Conservation (phyloP, 1,284 basidiomycete species). For the Anthracocystis setariae region DNA sequence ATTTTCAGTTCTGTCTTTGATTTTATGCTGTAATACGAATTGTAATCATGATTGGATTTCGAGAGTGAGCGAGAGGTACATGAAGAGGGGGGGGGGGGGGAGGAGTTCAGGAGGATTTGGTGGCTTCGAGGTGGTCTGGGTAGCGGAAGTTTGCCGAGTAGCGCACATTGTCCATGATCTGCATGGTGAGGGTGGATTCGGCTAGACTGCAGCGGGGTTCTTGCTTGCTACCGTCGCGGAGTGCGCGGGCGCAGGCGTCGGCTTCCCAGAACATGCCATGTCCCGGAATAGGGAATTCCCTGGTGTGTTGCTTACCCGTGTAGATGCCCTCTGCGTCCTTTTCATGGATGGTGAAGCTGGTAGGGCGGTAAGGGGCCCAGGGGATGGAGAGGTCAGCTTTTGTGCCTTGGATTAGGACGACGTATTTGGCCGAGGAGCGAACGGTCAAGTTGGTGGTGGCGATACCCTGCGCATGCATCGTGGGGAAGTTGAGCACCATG, state of each 20-base stretch:
- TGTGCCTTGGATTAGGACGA: conserved; percentile 50
- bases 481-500: conserved; percentile 78
- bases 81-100: background rate
- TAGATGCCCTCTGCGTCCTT: conserved; percentile 47
- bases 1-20: background rate
- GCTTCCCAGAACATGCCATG: conserved; percentile 70
- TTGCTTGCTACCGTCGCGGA: conserved; percentile 80
- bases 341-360: conserved; percentile 43
- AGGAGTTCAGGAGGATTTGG: background rate
- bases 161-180: conserved; percentile 56
- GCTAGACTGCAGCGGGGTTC: conserved; percentile 78
- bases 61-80: background rate
- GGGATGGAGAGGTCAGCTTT: conserved; percentile 72
- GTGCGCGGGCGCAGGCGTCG: conserved; percentile 83
- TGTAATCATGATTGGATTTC: background rate
- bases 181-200: conserved; percentile 42
- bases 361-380: conserved; percentile 74
- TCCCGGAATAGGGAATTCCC: conserved; percentile 74
- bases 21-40: background rate
- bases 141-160: conserved; percentile 28
- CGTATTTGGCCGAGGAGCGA: conserved; percentile 12
- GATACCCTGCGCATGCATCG: conserved; percentile 64
- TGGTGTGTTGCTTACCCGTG: conserved; percentile 50
- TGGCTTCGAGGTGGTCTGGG: conserved; percentile 38
- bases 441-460: conserved; percentile 42